Conservation (phyloP, 2,329 filamentous ascomycete species). For the Proliferodiscus dingleyae region DNA sequence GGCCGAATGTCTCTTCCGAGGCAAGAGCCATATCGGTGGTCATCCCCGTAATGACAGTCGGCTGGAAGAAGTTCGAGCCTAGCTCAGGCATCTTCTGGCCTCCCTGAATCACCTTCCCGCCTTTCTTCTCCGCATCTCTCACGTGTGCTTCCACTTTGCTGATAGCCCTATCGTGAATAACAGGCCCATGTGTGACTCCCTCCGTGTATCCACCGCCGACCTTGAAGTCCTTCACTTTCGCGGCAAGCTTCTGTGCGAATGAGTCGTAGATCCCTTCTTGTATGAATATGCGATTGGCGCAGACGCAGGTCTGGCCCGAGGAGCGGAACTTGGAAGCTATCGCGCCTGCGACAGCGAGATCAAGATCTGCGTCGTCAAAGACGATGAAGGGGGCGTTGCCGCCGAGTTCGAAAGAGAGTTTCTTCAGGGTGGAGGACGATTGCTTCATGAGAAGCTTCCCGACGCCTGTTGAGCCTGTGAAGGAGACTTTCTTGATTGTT, state of each 20-base stretch:
- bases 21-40: conserved; percentile 79
- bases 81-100: conserved; percentile 70
- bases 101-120: conserved; percentile 68
- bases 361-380: conserved; percentile 90
- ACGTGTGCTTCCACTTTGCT: conserved; percentile 77
- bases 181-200: conserved; percentile 70
- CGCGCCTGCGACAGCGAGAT: conserved; percentile 76
- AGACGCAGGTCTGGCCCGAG: conserved; percentile 93
- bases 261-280: conserved; percentile 73
- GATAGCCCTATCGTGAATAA: conserved; percentile 81
- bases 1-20: conserved; percentile 90
- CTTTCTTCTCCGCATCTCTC: conserved; percentile 71
- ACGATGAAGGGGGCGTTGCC: conserved; percentile 96
- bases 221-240: conserved; percentile 68
- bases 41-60: conserved; percentile 85
- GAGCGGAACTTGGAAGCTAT: conserved; percentile 88
- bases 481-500: conserved; percentile 82
- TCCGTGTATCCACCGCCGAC: conserved; percentile 70
- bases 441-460: conserved; percentile 84
- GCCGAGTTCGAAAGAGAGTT: conserved; percentile 80
- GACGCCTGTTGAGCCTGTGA: conserved; percentile 74
- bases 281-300: conserved; percentile 77
- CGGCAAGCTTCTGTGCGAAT: conserved; percentile 64
- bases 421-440: conserved; percentile 75
- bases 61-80: conserved; percentile 82